Evolutionary conservation across 306 rosid genomes (phyloP), one percentile per base, ranked within the genome.

Genomic region (Cotoneaster glaucophyllus): DNA sequence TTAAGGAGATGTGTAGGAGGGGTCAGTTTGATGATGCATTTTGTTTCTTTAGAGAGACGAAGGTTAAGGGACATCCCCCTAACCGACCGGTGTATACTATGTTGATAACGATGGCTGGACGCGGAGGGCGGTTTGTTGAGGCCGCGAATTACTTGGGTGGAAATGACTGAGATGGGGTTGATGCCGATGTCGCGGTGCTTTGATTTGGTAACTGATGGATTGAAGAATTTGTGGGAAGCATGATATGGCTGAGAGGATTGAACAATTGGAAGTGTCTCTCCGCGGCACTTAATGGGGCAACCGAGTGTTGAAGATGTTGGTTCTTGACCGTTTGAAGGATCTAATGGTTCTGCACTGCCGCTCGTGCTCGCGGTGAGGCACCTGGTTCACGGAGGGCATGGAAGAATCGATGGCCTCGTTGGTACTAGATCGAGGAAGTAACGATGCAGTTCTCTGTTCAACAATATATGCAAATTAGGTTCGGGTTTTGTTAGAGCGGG

Each of bases 21-120:
- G 96, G 96, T 8, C 96, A 85, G 69, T 94, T 94, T 79, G 96
- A 92, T 74, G 98, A 91, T 84, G 98, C 96, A 0, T 83, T 92
- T 64, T 90, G 98, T 77, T 94, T 94, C 72, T 92, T 92, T 28
- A 80, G 93, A 74, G 96, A 94, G 83, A 92, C 92, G 98, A 94
- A 91, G 82, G 85, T 67, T 5, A 90, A 87, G 80, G 98, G 95
- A 25, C 98, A 94, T 83, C 96, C 91, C 0, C 98, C 98, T 1
- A 94, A 94, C 37, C 82, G 98, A 56, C 98, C 98, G 0, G 92
- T 92, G 9, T 94, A 92, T 64, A 90, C 98, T 0, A 92, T 90
- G 98, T 61, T 92, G 85, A 92, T 94, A 66, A 92, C 98, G 0
- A 92, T 90, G 97, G 83, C 90, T 70, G 95, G 97, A 8, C 91